Base-by-base conservation (phyloP, 2,329 filamentous ascomycete genomes). In the Fusarium sp. region DNA sequence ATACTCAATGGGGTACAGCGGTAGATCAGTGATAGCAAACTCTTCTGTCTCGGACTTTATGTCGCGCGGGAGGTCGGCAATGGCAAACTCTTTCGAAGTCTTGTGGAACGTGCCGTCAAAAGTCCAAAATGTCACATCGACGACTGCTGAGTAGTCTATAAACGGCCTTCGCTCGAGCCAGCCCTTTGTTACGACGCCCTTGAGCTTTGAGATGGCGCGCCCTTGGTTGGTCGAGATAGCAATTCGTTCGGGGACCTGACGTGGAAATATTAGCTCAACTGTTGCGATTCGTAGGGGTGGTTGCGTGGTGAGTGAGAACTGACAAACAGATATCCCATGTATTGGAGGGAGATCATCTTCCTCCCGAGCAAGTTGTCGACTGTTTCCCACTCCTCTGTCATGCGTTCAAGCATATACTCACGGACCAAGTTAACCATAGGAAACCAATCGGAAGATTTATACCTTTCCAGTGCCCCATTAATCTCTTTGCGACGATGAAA, bases 241-340 rank as follows among this genome's bases (percentile, higher is more conserved):
- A 9, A 46, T 17, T 21, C 17, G 7, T 10, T 21, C 28, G 0
- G 44, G 28, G 7, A 46, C 44, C 44, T 46, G 26, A 12, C 4
- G 2, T 5, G 26, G 4, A 2, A 28, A 6, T 28, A 2, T 28
- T 6, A 28, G 26, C 26, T 28, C 12, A 9, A 26, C 26, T 26
- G 4, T 11, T 26, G 26, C 9, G 10, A 26, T 26, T 26, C 9
- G 26, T 26, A 1, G 26, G 26, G 2, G 4, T 9, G 9, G 11
- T 26, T 26, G 26, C 26, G 26, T 4, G 26, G 26, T 26, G 5
- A 3, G 23, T 14, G 2, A 15, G 6, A 8, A 20, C 43, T 20
- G 10, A 46, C 43, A 21, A 46, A 46, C 7, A 46, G 43, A 32
- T 46, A 46, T 8, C 28, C 43, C 43, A 46, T 46, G 26, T 46